phyloP scores from a whole-genome alignment of 495 filamentous ascomycete genomes.

The Daldinia bambusicola region DNA sequence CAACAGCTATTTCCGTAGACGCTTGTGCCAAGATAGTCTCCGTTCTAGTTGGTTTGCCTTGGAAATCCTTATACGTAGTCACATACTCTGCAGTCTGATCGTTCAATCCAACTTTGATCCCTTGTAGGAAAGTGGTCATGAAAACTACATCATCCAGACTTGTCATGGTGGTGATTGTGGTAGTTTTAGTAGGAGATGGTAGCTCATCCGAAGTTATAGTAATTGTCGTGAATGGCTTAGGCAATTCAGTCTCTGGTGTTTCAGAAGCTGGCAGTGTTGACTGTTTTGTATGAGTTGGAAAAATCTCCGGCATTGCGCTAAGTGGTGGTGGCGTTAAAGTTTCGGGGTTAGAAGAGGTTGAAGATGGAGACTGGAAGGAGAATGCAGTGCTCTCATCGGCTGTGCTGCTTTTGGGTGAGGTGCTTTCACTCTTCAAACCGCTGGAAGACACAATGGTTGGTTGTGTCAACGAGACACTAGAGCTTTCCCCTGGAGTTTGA shows the following conservation, averaged over 20 bases:
- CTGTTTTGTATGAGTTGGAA: not conserved
- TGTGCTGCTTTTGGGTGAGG: not conserved
- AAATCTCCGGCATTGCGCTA: not conserved
- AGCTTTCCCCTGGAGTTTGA: not conserved
- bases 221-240: slow-evolving; percentile 24
- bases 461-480: not conserved
- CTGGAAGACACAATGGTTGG: not conserved
- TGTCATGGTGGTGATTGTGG: slow-evolving; percentile 26
- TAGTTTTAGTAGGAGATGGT: slow-evolving; percentile 17
- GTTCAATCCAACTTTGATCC: not conserved
- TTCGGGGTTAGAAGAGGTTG: slow-evolving; percentile 1
- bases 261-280: not conserved
- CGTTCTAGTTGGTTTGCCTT: slow-evolving; percentile 24
- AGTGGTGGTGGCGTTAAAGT: not conserved
- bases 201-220: not conserved
- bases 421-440: not conserved
- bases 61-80: slow-evolving; percentile 12
- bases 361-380: not conserved
- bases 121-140: slow-evolving; percentile 9
- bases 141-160: not conserved
- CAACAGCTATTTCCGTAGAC: not conserved
- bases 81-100: not conserved
- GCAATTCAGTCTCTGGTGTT: not conserved
- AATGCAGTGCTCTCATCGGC: not conserved
- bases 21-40: slow-evolving; percentile 17